Base-by-base conservation (phyloP, 371 early-diverging fungal genomes). In the Smittium culicis region DNA sequence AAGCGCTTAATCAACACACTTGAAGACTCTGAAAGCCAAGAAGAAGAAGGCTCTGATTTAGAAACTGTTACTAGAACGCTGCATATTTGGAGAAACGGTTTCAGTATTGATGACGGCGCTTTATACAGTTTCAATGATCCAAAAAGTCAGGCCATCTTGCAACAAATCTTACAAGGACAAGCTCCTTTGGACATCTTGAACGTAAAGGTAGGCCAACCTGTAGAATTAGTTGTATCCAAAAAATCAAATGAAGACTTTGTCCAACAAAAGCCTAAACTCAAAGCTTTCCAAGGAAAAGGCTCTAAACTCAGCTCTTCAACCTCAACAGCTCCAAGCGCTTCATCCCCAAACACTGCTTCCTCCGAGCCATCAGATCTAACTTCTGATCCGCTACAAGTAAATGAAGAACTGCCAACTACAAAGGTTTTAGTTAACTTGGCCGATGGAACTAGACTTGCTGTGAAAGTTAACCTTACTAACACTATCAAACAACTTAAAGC, bases 31-130 rank as follows among this genome's bases (percentile, higher is more conserved):
- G 69, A 35, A 16, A 66, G 64, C 29, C n/a, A n/a, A n/a, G 67
- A 70, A 14, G 67, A 66, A 57, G 67, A 80, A 14, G 66, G 66
- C n/a, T 67, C 71, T 28, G 79, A 82, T n/a, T 83, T 87, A 34
- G 77, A 85, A 56, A 80, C 63, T 5, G 63, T 63, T n/a, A 33
- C 35, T 2, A 63, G 63, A n/a, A 63, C n/a, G 17, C n/a, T 97
- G 68, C 95, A 92, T 2, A 94, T 97, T 69, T 97, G 96, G 94
- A 81, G 87, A 62, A 86, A 96, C 72, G 98, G 98, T 34, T 96
- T 96, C 72, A 92, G 88, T 67, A 83, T 97, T 65, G 96, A 91
- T 45, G 95, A 96, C 70, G 98, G 97, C 0, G 91, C 91, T 0
- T 76, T 97, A 57, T 79, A 86, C 70, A 76, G 80, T 54, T 92